Conservation (phyloP, 2,329 filamentous ascomycete species). For the Penicillium psychrosexuale region DNA sequence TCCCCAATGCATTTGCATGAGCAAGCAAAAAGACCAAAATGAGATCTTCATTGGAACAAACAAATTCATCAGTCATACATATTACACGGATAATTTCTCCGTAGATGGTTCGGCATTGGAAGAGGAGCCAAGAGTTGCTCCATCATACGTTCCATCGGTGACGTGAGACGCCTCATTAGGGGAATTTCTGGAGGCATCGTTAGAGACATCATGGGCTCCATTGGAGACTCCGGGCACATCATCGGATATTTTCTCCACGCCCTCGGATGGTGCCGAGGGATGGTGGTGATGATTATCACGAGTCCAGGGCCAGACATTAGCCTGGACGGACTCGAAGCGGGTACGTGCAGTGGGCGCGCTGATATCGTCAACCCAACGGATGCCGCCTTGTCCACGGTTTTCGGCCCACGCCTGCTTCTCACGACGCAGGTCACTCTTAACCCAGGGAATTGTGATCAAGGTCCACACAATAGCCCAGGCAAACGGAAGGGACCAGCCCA, state of each 20-base stretch:
- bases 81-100: slow-evolving; percentile 4
- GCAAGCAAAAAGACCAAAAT: slow-evolving; percentile 5
- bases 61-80: slow-evolving; percentile 14
- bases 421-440: slow-evolving; percentile 44
- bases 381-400: slow-evolving; percentile 34
- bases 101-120: not conserved
- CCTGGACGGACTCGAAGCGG: slow-evolving; percentile 38
- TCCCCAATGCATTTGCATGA: slow-evolving; percentile 3
- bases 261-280: slow-evolving; percentile 22
- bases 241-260: slow-evolving; percentile 6
- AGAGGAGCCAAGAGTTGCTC: not conserved
- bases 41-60: not conserved
- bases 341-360: slow-evolving; percentile 36
- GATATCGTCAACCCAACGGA: slow-evolving; percentile 40
- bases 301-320: slow-evolving; percentile 28
- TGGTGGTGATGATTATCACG: slow-evolving; percentile 26
- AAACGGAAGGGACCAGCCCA: slow-evolving; percentile 46
- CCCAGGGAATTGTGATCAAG: slow-evolving; percentile 47
- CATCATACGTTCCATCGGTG: not conserved
- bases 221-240: not conserved
- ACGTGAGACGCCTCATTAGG: not conserved
- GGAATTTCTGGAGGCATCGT: not conserved
- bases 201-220: not conserved
- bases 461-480: slow-evolving; percentile 45
- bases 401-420: slow-evolving; percentile 45